phyloP scores from a whole-genome alignment of 2,329 filamentous ascomycete species.

The Lizonia empirigonia region DNA sequence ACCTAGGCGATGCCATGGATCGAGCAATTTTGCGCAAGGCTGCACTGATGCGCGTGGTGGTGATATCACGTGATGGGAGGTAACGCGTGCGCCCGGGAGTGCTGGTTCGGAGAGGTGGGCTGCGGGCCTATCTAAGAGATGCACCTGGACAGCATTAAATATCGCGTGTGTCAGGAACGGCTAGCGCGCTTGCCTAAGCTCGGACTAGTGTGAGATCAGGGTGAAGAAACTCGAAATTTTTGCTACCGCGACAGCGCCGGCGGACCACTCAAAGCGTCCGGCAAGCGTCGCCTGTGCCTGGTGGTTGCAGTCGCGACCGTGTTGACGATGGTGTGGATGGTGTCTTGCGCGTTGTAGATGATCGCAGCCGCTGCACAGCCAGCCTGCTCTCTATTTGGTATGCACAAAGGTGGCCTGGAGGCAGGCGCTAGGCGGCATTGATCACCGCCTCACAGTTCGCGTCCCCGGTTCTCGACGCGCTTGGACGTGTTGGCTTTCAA shows the following conservation, averaged over 20 bases:
- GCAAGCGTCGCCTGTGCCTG: slow-evolving; percentile 6
- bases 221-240: slow-evolving; percentile 37
- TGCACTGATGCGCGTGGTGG: slow-evolving; percentile 14
- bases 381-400: slow-evolving; percentile 23
- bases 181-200: slow-evolving; percentile 25
- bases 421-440: slow-evolving; percentile 26
- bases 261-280: slow-evolving; percentile 17
- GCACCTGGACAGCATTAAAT: slow-evolving; percentile 32
- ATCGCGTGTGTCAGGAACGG: slow-evolving; percentile 26
- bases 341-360: slow-evolving; percentile 6
- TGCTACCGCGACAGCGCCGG: slow-evolving; percentile 30
- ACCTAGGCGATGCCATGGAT: slow-evolving; percentile 33
- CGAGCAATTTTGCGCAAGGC: slow-evolving; percentile 7
- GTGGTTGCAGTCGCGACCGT: slow-evolving; percentile 1
- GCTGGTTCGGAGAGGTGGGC: slow-evolving; percentile 40
- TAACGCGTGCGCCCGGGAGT: slow-evolving; percentile 34
- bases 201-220: slow-evolving; percentile 33
- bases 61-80: slow-evolving; percentile 32
- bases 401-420: slow-evolving; percentile 27
- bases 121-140: slow-evolving; percentile 38
- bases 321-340: slow-evolving; percentile 3
- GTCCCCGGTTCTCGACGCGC: slow-evolving; percentile 14
- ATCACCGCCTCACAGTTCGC: slow-evolving; percentile 29
- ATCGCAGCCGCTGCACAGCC: slow-evolving; percentile 7
- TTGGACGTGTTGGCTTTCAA: slow-evolving; percentile 10